Evolutionary conservation across 2,329 filamentous ascomycete species (phyloP).

Genomic region (Cordyceps fumosorosea): DNA sequence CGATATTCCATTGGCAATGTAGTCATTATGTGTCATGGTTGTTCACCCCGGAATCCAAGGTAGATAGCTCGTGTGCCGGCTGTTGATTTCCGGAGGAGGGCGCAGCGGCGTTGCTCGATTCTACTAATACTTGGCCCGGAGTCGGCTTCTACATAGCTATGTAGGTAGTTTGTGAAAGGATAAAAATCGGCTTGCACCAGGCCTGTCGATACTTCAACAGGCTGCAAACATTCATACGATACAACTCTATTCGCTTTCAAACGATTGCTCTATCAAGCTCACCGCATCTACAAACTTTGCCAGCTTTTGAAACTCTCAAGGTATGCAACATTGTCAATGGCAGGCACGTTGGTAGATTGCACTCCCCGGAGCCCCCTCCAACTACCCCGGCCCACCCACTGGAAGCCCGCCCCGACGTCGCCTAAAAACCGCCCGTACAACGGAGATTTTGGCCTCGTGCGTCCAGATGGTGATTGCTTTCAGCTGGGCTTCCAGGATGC

Average conservation of each 20-base stretch:
- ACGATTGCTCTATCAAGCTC: neutral
- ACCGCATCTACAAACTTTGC: neutral
- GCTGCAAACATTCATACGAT: neutral
- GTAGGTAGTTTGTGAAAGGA: neutral
- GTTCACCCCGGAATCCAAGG: neutral
- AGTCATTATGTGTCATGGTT: slow-evolving; percentile 9
- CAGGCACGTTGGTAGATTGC: too few species aligned
- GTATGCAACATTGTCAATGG: neutral
- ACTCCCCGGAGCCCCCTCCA: neutral
- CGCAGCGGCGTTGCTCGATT: neutral
- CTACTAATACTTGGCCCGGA: neutral
- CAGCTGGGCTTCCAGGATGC: neutral
- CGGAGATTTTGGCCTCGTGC: slow-evolving; percentile 1
- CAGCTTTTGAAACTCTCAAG: neutral
- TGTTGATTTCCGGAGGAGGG: neutral
- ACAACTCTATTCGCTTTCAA: neutral
- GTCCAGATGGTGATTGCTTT: neutral
- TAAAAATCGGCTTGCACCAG: neutral
- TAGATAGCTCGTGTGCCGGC: neutral
- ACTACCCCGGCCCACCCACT: slow-evolving; percentile 6
- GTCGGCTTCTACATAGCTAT: neutral
- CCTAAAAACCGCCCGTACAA: neutral
- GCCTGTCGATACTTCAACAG: neutral
- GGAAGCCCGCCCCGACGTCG: neutral
- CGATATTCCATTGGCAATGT: neutral